These are phyloP conservation scores for Neobulgaria alba DNA, from an alignment of 2,329 filamentous ascomycete genomes.

Conservation along the genomic window DNA sequence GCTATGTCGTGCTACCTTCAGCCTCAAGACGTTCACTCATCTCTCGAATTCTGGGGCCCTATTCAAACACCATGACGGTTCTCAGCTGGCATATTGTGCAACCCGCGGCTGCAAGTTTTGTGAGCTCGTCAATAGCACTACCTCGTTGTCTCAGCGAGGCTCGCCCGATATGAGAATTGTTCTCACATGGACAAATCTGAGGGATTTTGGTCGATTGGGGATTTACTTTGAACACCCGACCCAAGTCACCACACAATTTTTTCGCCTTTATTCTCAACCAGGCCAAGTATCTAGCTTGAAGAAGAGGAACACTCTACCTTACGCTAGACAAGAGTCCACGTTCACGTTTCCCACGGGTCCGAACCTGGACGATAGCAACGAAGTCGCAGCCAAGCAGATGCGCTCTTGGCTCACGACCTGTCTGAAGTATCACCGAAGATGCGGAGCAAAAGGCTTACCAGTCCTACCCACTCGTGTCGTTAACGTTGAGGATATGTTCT, in stretches of 20 bases:
- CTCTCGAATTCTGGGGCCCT: neutral
- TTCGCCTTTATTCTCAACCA: too few species aligned
- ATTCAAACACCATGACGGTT: neutral
- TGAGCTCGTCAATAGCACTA: neutral
- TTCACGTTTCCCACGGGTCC: neutral
- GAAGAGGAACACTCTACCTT: neutral
- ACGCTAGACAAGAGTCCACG: neutral
- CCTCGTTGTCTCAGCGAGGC: neutral
- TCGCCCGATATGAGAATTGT: neutral
- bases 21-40: neutral
- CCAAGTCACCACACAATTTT: too few species aligned
- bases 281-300: neutral
- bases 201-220: neutral
- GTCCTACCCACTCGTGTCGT: slow-evolving; percentile 1
- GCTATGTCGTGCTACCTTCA: neutral
- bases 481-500: neutral
- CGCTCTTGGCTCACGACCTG: neutral
- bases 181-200: neutral
- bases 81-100: neutral
- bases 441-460: slow-evolving; percentile 5
- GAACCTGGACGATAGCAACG: neutral
- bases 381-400: neutral
- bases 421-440: neutral
- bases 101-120: neutral
- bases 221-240: too few species aligned